Conservation (phyloP, 768 basidiomycete species). For the Saitozyma sp. region DNA sequence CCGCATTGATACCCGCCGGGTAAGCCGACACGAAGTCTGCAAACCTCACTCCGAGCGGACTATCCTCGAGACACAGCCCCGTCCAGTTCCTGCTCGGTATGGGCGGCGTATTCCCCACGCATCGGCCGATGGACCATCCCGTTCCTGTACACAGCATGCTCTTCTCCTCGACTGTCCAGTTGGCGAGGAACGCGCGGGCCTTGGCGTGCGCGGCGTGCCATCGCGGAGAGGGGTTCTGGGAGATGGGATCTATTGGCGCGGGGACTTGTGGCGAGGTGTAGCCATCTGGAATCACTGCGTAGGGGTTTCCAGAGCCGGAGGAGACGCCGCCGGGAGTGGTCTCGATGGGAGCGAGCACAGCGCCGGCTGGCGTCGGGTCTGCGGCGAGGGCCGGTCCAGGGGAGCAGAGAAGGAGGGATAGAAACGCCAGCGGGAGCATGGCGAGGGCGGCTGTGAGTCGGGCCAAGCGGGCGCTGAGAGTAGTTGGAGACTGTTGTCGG, state of each 20-base stretch:
- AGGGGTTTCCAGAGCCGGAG: constrained; percentile 3
- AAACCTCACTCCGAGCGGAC: constrained; percentile 74
- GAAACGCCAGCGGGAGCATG: no score
- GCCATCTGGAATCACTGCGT: constrained; percentile 12
- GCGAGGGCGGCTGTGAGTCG: no score
- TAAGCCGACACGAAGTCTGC: constrained; percentile 74
- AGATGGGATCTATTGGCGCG: constrained; percentile 11
- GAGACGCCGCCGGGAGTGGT: no score
- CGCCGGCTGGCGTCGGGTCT: no score
- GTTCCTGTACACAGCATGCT: constrained; percentile 62
- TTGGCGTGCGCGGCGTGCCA: constrained; percentile 47
- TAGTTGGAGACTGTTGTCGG: no score
- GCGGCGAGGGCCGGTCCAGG: no score
- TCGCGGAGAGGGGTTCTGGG: constrained; percentile 5
- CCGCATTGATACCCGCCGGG: constrained; percentile 80
- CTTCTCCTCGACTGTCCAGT: constrained; percentile 62
- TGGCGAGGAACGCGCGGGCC: constrained; percentile 52
- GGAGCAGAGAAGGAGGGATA: no score
- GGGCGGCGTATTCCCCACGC: constrained; percentile 47
- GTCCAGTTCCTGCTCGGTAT: constrained; percentile 36
- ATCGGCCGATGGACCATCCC: constrained; percentile 47
- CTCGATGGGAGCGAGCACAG: no score
- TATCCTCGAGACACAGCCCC: constrained; percentile 54
- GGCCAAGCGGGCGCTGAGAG: no score
- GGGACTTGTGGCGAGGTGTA: constrained; percentile 22